Evolutionary conservation across 139 green algal genomes (phyloP), one percentile per base, ranked within the genome.

Genomic region (Chlorella sorokiniana): DNA sequence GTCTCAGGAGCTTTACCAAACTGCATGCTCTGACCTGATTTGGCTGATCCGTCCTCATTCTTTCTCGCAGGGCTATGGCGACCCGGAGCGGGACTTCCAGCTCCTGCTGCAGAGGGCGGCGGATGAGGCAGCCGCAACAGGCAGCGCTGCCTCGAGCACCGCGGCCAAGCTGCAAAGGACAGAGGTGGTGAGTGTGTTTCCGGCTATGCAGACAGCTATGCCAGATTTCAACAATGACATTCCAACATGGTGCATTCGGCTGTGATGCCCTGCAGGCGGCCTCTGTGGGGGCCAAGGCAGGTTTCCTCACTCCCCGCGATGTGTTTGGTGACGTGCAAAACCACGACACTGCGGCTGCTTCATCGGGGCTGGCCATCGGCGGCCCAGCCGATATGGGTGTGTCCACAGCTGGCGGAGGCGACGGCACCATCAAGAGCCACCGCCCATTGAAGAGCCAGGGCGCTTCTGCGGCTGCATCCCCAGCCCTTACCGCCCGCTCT

Each of bases 81-180:
- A 88, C 35, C 23, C 79, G 20, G 54, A 88, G 14, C 59, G 64
- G 11, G 84, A 88, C 63, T 88, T 83, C 37, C 48, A 87, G 67
- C 73, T 68, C 45, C 44, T 83, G 27, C 35, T 59, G 45, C 44
- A 52, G 27, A 40, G 41, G 20, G 75, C 75, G 3, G 75, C 56
- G 0, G 75, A 81, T n/a, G 59, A 42, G 29, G 56, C 56, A n/a
- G 59, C 63, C 5, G 31, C 40, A 6, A 40, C 75, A n/a, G 40
- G 3, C 3, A 37, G 35, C 1, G 35, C 16, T 23, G 35, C 33
- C 14, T 79, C 45, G 1, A 48, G 48, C 11, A 65, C 52, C 0
- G 65, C 62, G 1, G 29, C 40, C 48, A 73, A 78, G 64, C 51
- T 38, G 8, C 37, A 63, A 35, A 64, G 22, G 33, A 37, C 63